Evolutionary conservation across 805 yeast genomes (phyloP).

Genomic region (Komagataella phaffii): DNA sequence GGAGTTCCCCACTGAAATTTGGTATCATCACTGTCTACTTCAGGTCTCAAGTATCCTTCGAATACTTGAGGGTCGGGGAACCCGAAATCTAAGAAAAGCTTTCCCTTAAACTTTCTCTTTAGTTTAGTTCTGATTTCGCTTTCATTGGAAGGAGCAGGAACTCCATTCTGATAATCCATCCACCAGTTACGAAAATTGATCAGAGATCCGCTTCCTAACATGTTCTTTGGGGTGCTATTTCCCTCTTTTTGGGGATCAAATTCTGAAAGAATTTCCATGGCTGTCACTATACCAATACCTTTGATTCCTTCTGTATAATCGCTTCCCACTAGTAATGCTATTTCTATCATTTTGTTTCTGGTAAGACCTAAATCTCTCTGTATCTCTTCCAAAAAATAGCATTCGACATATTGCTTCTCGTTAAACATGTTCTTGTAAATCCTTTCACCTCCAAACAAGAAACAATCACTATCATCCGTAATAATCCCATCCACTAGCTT

Average conservation of each 20-base stretch:
- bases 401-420: slow-evolving; percentile 85
- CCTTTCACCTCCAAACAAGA: slow-evolving; percentile 76
- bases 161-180: slow-evolving; percentile 28
- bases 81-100: slow-evolving; percentile 36
- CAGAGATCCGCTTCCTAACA: slow-evolving; percentile 10
- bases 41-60: slow-evolving; percentile 69
- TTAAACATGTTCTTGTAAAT: slow-evolving; percentile 90
- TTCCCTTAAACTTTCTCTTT: slow-evolving; percentile 41
- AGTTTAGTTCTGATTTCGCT: slow-evolving; percentile 43
- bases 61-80: slow-evolving; percentile 63
- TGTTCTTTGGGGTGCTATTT: background rate
- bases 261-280: slow-evolving; percentile 82
- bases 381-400: slow-evolving; percentile 52
- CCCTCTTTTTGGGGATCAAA: slow-evolving; percentile 29
- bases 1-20: slow-evolving; percentile 86
- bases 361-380: slow-evolving; percentile 48
- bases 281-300: slow-evolving; percentile 89
- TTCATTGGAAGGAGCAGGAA: slow-evolving; percentile 24
- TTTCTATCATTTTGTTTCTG: slow-evolving; percentile 52
- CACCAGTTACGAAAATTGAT: slow-evolving; percentile 40
- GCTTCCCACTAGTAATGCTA: slow-evolving; percentile 82
- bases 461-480: slow-evolving; percentile 96
- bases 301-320: slow-evolving; percentile 91
- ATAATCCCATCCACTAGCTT: slow-evolving; percentile 86
- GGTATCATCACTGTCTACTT: slow-evolving; percentile 71